Percentiles rank a stretch among this genome's conserved stretches.
Evolutionary conservation across 176 grass and related monocot species (phyloP).

Genomic region (Carex pumila): DNA sequence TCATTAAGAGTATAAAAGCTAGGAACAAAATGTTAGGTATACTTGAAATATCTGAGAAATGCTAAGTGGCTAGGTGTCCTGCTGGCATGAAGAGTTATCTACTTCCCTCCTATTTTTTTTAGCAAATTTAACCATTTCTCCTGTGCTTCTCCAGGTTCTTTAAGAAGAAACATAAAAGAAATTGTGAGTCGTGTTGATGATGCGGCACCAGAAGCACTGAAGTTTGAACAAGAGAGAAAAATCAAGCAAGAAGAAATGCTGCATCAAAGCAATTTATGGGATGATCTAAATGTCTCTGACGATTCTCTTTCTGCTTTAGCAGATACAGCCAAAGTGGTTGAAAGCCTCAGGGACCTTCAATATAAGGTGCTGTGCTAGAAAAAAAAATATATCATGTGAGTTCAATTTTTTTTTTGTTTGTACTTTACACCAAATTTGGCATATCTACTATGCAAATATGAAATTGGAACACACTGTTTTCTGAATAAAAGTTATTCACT

Average conservation of each 20-base stretch:
- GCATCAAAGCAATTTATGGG: constrained; percentile 50
- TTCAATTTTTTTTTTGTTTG: neutral
- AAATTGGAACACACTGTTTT: neutral
- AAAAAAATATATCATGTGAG: constrained; percentile 16
- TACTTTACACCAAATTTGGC: neutral
- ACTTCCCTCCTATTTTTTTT: neutral
- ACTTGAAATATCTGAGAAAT: neutral
- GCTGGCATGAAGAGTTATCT: neutral
- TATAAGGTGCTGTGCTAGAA: constrained; percentile 65
- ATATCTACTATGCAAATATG: neutral
- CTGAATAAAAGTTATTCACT: neutral
- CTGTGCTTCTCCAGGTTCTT: constrained; percentile 39
- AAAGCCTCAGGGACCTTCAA: constrained; percentile 81
- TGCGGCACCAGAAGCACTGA: constrained; percentile 45
- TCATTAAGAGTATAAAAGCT: neutral
- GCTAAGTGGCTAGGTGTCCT: neutral
- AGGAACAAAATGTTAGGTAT: neutral
- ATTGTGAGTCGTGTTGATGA: constrained; percentile 50
- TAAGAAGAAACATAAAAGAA: constrained; percentile 85
- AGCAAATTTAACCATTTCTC: neutral
- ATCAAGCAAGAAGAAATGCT: constrained; percentile 61
- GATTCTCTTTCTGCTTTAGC: constrained; percentile 64
- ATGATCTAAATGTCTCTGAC: constrained; percentile 54
- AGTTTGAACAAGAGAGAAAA: constrained; percentile 66
- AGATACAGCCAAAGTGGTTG: constrained; percentile 54